These are phyloP conservation scores for Guadua angustifolia DNA, from an alignment of 176 grass and related monocot genomes.

Conservation along the genomic window DNA sequence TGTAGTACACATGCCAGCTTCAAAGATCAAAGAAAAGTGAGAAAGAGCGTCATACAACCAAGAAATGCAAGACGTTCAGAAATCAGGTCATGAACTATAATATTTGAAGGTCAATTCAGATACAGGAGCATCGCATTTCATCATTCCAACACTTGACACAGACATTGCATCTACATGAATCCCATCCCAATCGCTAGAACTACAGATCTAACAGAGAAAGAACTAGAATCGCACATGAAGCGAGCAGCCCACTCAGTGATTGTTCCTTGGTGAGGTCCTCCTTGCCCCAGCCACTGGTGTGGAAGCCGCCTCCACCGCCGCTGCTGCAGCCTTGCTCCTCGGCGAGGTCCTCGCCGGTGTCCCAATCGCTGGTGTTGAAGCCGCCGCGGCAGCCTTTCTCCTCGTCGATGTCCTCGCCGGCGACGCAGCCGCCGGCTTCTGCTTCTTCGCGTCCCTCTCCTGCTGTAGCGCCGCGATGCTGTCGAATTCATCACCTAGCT, in stretches of 20 bases:
- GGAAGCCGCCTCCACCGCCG: not conserved
- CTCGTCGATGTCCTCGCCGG: constrained; percentile 50
- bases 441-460: constrained; percentile 34
- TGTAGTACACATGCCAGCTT: not conserved
- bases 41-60: not conserved
- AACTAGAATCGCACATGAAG: constrained; percentile 25
- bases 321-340: constrained; percentile 23
- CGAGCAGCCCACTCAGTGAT: constrained; percentile 7
- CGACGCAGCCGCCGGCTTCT: not conserved
- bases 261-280: constrained; percentile 48
- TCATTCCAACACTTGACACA: not conserved
- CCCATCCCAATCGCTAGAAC: not conserved
- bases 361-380: not conserved
- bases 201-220: not conserved
- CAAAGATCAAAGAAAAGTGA: not conserved
- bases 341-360: constrained; percentile 42
- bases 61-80: not conserved
- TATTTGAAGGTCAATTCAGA: not conserved
- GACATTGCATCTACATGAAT: not conserved
- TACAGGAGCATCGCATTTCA: not conserved
- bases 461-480: constrained; percentile 51
- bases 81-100: no score
- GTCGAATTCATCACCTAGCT: constrained; percentile 73
- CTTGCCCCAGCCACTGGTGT: not conserved
- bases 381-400: constrained; percentile 13